phyloP scores from a whole-genome alignment of 768 basidiomycete genomes.

The Guyanaporus albipodus region DNA sequence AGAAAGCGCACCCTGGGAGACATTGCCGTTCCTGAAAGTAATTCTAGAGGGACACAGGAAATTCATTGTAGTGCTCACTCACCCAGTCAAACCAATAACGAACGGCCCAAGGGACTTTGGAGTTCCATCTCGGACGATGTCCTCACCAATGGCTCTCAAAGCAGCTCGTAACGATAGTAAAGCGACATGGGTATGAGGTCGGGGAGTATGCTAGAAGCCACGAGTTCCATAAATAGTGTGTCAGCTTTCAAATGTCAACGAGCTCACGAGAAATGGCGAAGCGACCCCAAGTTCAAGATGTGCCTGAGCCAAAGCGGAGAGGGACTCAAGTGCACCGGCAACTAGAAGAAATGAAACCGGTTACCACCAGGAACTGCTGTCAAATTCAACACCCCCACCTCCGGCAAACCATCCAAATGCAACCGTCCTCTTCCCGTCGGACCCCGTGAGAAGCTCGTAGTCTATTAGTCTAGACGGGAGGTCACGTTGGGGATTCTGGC shows the following conservation, averaged over 20 bases:
- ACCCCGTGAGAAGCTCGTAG: constrained; percentile 73
- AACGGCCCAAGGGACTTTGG: constrained; percentile 69
- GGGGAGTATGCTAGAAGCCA: constrained; percentile 56
- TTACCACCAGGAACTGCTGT: background rate
- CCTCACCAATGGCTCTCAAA: constrained; percentile 53
- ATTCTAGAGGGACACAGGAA: background rate
- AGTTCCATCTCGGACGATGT: constrained; percentile 54
- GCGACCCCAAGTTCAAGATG: constrained; percentile 77
- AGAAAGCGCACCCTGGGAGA: constrained; percentile 71
- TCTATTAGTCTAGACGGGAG: constrained; percentile 62
- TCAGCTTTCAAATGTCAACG: background rate
- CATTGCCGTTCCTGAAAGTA: constrained; percentile 65
- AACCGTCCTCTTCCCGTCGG: constrained; percentile 68
- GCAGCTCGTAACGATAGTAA: constrained; percentile 49
- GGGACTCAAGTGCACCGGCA: constrained; percentile 79
- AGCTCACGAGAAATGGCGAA: constrained; percentile 74
- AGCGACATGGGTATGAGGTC: constrained; percentile 70
- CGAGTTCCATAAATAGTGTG: background rate
- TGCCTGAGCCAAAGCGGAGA: constrained; percentile 72
- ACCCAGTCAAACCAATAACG: constrained; percentile 83
- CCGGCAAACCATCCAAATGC: constrained; percentile 94
- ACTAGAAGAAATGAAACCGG: constrained; percentile 40
- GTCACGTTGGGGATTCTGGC: constrained; percentile 19
- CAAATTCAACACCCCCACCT: constrained; percentile 41
- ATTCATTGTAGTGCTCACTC: constrained; percentile 13